A percentile compares a stretch with the other conserved stretches of the same genome.
Conservation (phyloP, 768 basidiomycete species). For the Boletus huronensis region DNA sequence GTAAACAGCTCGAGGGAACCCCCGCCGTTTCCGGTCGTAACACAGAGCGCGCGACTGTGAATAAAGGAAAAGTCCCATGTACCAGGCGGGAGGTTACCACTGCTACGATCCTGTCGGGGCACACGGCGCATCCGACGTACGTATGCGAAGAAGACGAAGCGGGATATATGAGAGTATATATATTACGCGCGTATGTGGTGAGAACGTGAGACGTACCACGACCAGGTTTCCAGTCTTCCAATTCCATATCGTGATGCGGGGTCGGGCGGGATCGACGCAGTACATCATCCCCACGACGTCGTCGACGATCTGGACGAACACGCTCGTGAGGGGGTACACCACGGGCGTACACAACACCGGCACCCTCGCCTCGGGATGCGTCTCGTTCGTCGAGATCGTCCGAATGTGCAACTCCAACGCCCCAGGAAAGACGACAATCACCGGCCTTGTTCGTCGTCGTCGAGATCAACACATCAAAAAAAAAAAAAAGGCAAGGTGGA, state of each 20-base stretch:
- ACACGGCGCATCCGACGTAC: background rate
- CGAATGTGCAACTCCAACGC: constrained; percentile 40
- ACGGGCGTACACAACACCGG: constrained; percentile 28
- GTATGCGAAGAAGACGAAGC: background rate
- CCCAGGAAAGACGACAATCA: constrained; percentile 5
- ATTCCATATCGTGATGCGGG: constrained; percentile 42
- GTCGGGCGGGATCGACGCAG: constrained; percentile 23
- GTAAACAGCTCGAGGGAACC: constrained; percentile 45
- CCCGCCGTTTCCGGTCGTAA: constrained; percentile 32
- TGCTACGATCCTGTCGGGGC: constrained; percentile 28
- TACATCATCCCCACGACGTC: constrained; percentile 52
- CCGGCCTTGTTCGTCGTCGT: constrained; percentile 10
- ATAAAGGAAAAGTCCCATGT: constrained; percentile 49
- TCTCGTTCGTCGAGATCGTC: constrained; percentile 36
- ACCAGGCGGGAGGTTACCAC: constrained; percentile 20
- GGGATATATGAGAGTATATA: too few species aligned
- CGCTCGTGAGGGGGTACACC: constrained; percentile 24
- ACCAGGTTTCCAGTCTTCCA: constrained; percentile 42
- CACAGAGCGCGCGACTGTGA: constrained; percentile 39
- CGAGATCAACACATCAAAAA: background rate
- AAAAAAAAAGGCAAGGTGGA: background rate
- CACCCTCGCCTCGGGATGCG: constrained; percentile 37
- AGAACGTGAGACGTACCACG: constrained; percentile 31
- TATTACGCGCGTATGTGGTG: too few species aligned
- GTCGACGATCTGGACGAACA: constrained; percentile 49